These are phyloP conservation scores for Millerozyma acaciae DNA, from an alignment of 805 yeast genomes.

Conservation along the genomic window DNA sequence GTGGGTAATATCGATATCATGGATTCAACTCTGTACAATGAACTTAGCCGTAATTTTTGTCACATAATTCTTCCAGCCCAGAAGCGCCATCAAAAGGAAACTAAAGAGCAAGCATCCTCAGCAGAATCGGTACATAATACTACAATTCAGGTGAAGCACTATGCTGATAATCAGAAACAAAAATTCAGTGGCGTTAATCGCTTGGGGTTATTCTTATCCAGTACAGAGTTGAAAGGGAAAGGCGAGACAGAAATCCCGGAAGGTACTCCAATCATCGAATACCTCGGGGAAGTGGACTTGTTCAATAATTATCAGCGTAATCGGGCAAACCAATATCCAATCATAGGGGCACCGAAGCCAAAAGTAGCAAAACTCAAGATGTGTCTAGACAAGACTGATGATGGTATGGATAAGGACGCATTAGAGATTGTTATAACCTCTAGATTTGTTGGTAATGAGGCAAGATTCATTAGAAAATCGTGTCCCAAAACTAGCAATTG, in stretches of 20 bases:
- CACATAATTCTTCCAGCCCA: conserved; percentile 31
- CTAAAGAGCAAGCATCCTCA: conserved; percentile 27
- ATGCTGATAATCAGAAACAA: conserved; percentile 54
- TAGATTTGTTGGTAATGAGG: conserved; percentile 71
- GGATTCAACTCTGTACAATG: conserved; percentile 23
- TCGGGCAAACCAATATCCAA: conserved; percentile 69
- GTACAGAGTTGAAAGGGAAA: conserved; percentile 10
- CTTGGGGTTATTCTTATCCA: conserved; percentile 52
- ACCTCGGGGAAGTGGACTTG: conserved; percentile 69
- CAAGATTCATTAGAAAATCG: conserved; percentile 71
- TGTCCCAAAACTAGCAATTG: conserved; percentile 68
- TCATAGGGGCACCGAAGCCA: conserved; percentile 63
- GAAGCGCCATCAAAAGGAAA: conserved; percentile 27
- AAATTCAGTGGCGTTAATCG: conserved; percentile 67
- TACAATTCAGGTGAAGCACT: conserved; percentile 49
- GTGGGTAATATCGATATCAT: conserved; percentile 16
- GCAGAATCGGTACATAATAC: conserved; percentile 20
- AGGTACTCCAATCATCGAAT: conserved; percentile 54
- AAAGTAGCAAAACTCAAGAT: conserved; percentile 26
- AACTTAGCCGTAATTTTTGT: conserved; percentile 28
- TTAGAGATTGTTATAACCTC: conserved; percentile 71
- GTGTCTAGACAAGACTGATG: conserved; percentile 5
- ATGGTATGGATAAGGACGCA: conserved; percentile 26
- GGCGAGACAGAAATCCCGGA: conserved; percentile 29
- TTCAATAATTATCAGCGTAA: conserved; percentile 62